A percentile compares a stretch with the other conserved stretches of the same genome.
Evolutionary conservation across 73 alveolate genomes (phyloP).

Genomic region (Paramecium biaurelia): DNA sequence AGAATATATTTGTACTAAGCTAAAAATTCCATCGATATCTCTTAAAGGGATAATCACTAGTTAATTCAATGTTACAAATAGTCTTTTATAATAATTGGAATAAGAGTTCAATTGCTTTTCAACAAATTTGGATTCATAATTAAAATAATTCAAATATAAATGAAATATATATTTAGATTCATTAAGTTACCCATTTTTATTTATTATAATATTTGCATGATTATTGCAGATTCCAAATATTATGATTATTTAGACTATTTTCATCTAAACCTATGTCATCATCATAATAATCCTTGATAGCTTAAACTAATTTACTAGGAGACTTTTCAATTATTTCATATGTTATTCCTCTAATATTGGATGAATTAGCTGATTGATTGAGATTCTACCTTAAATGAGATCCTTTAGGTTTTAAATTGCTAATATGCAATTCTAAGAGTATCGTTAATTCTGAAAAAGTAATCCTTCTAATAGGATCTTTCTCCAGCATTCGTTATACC

Average conservation of each 20-base stretch:
- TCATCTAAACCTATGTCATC: neutral
- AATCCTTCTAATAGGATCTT: neutral
- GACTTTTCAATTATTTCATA: neutral
- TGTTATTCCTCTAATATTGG: neutral
- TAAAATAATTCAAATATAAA: neutral
- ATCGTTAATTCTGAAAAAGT: neutral
- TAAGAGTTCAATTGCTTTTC: conserved; percentile 26
- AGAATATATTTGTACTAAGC: neutral
- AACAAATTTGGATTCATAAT: neutral
- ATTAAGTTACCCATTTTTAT: neutral
- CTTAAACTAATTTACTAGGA: neutral
- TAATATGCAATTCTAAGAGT: neutral
- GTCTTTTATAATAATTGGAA: neutral
- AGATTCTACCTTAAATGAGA: neutral
- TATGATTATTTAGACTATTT: neutral
- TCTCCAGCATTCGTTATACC: neutral
- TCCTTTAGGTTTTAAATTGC: neutral
- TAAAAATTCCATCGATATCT: neutral
- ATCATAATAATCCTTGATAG: neutral
- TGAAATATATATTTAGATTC: neutral
- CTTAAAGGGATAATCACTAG: neutral
- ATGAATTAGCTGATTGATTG: neutral
- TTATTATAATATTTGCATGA: neutral
- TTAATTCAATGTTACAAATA: neutral
- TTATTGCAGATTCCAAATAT: neutral